phyloP scores from a whole-genome alignment of 306 rosid genomes.

The Calophaca sinica region DNA sequence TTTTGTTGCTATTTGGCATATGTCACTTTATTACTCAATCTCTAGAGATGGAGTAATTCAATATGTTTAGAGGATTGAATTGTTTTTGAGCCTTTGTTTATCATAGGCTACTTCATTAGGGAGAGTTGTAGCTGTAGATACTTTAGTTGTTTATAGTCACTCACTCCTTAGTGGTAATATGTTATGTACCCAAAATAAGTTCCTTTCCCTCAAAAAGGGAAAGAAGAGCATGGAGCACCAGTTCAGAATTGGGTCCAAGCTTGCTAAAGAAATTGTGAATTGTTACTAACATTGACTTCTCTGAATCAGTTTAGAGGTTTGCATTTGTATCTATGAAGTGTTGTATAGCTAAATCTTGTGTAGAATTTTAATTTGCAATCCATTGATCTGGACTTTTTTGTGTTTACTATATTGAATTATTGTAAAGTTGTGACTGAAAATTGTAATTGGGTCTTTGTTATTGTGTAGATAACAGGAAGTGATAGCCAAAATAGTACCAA shows the following conservation, averaged over 20 bases:
- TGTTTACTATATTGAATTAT: slow-evolving; percentile 3
- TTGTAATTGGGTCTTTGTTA: slow-evolving; percentile 34
- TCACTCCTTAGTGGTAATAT: slow-evolving; percentile 29
- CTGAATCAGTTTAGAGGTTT: slow-evolving; percentile 25
- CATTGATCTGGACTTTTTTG: background rate
- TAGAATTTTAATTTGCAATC: background rate
- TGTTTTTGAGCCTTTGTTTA: slow-evolving; percentile 19
- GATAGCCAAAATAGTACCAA: slow-evolving; percentile 48
- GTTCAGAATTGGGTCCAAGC: slow-evolving; percentile 11
- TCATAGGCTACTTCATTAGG: slow-evolving; percentile 2
- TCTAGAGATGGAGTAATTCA: slow-evolving; percentile 9
- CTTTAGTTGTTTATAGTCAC: slow-evolving; percentile 5
- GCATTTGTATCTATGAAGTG: background rate
- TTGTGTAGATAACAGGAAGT: slow-evolving; percentile 71
- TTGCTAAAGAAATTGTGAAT: background rate
- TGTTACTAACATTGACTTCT: slow-evolving; percentile 16
- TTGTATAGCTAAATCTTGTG: slow-evolving; percentile 19
- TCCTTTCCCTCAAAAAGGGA: slow-evolving; percentile 10
- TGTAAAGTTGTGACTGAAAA: slow-evolving; percentile 37
- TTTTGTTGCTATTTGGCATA: slow-evolving; percentile 27
- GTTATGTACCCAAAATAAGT: slow-evolving; percentile 25
- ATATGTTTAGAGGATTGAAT: slow-evolving; percentile 2
- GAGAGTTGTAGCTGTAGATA: slow-evolving; percentile 26
- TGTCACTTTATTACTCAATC: background rate
- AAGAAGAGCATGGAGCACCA: background rate